Evolutionary conservation across 495 filamentous ascomycete genomes (phyloP).

Genomic region (Talaromyces ruber): DNA sequence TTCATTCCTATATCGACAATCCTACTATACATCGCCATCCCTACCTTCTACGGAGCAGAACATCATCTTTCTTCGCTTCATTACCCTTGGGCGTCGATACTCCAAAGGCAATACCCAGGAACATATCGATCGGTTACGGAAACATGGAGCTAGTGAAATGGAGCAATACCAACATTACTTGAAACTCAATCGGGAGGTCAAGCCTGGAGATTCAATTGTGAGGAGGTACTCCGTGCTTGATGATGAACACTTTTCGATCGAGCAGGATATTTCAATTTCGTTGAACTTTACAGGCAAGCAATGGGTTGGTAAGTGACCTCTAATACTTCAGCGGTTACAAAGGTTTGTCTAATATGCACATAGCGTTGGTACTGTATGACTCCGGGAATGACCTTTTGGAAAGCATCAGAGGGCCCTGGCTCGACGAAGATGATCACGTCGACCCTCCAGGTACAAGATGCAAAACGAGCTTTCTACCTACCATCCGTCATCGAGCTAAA

Average conservation of each 20-base stretch:
- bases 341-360: not conserved
- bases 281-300: not conserved
- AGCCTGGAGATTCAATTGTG: slow-evolving; percentile 17
- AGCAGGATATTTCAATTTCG: slow-evolving; percentile 14
- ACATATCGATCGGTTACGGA: not conserved
- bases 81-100: slow-evolving; percentile 11
- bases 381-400: slow-evolving; percentile 10
- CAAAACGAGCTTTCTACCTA: not conserved
- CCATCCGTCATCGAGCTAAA: not conserved
- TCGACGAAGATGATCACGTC: not conserved
- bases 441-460: not conserved
- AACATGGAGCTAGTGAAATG: slow-evolving; percentile 5
- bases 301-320: not conserved
- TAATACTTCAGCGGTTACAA: not conserved
- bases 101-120: not conserved
- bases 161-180: slow-evolving; percentile 7
- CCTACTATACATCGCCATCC: slow-evolving; percentile 11
- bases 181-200: not conserved
- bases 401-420: slow-evolving; percentile 13
- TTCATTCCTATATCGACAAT: slow-evolving; percentile 8
- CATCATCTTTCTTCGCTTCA: slow-evolving; percentile 10
- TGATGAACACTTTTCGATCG: slow-evolving; percentile 13
- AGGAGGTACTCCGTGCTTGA: slow-evolving; percentile 12
- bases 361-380: slow-evolving; percentile 11
- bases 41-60: slow-evolving; percentile 13